phyloP scores from a whole-genome alignment of 2,329 filamentous ascomycete genomes.

The Neofusicoccum sp. region DNA sequence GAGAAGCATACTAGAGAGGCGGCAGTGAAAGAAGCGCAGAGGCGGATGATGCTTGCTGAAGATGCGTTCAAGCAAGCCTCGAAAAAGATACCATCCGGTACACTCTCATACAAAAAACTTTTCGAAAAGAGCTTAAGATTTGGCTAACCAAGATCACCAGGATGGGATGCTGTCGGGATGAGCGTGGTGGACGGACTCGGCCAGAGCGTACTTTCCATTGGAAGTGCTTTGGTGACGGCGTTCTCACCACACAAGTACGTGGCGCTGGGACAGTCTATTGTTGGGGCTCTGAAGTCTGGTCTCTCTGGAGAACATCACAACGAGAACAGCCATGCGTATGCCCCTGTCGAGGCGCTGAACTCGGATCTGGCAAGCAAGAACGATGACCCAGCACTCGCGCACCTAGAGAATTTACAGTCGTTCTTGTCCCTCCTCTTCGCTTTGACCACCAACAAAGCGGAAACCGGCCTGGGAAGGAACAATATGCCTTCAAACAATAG shows the following conservation, averaged over 20 bases:
- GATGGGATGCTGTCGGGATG: neutral
- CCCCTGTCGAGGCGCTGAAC: neutral
- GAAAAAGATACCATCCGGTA: neutral
- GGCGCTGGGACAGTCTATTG: neutral
- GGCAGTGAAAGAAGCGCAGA: neutral
- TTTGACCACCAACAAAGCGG: neutral
- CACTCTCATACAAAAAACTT: no score
- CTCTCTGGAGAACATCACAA: neutral
- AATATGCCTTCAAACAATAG: neutral
- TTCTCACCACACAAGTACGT: constrained; percentile 1
- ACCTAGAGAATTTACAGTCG: neutral
- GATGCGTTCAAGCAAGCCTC: constrained; percentile 6
- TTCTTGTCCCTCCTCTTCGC: neutral
- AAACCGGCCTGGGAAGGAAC: neutral
- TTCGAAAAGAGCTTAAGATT: neutral
- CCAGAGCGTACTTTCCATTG: constrained; percentile 1
- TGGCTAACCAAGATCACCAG: neutral
- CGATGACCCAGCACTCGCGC: neutral
- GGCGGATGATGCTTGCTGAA: constrained; percentile 1
- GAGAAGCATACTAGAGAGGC: neutral
- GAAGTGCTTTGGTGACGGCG: constrained; percentile 1
- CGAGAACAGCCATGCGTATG: neutral
- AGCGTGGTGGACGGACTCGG: neutral
- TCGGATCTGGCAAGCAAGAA: neutral
- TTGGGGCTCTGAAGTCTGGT: neutral